phyloP scores from a whole-genome alignment of 371 early-diverging fungal species.

The Mucor lusitanicus region DNA sequence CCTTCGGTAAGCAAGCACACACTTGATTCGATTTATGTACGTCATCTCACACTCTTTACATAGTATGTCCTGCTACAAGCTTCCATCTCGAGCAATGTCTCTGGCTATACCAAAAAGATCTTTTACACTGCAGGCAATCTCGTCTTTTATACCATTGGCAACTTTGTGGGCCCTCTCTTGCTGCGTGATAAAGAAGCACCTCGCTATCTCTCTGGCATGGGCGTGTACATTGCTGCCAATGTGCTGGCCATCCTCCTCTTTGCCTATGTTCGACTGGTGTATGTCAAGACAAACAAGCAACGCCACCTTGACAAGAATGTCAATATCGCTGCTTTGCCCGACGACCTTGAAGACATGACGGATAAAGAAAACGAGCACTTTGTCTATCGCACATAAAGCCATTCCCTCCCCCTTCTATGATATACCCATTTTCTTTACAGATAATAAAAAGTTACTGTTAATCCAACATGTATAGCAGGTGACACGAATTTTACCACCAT shows the following conservation, averaged over 20 bases:
- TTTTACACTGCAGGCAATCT: slow-evolving; percentile 16
- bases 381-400: slow-evolving; percentile 18
- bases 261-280: slow-evolving; percentile 14
- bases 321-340: slow-evolving; percentile 8
- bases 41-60: background rate
- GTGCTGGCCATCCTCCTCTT: slow-evolving; percentile 20
- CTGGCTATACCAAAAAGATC: slow-evolving; percentile 32
- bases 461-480: background rate
- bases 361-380: slow-evolving; percentile 20
- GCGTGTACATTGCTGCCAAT: slow-evolving; percentile 32
- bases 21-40: background rate
- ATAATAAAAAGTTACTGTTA: background rate
- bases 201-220: slow-evolving; percentile 36
- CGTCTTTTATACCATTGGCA: slow-evolving; percentile 25
- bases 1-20: slow-evolving; percentile 4
- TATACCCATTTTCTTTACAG: no score
- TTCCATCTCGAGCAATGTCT: slow-evolving; percentile 23
- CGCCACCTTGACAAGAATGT: slow-evolving; percentile 3
- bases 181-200: slow-evolving; percentile 22
- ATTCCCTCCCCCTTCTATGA: background rate
- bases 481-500: background rate
- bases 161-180: slow-evolving; percentile 23
- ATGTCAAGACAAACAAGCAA: slow-evolving; percentile 15
- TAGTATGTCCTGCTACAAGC: slow-evolving; percentile 15
- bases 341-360: slow-evolving; percentile 19